Evolutionary conservation across 371 early-diverging fungal species (phyloP).

Genomic region (Lichtheimia hyalospora): DNA sequence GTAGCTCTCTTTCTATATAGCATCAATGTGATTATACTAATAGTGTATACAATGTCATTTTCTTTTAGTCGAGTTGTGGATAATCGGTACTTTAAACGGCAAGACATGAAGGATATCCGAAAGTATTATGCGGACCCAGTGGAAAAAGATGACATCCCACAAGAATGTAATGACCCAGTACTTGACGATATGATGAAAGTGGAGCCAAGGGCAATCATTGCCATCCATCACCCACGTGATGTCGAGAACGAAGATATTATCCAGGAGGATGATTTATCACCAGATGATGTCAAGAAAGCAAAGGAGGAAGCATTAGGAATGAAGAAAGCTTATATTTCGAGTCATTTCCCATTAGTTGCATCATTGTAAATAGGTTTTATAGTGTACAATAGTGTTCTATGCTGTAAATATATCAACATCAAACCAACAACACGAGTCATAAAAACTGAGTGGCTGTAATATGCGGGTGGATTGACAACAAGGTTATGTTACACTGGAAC

Average conservation of each 20-base stretch:
- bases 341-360: too few relatives aligned
- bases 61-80: slow-evolving; percentile 64
- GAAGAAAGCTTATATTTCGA: not conserved
- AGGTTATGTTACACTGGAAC: too few relatives aligned
- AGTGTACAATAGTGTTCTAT: too few relatives aligned
- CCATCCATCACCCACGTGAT: too few relatives aligned
- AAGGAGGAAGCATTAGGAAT: not conserved
- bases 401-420: too few relatives aligned
- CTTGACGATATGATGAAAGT: not conserved
- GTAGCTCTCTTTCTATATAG: slow-evolving; percentile 30
- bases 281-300: not conserved
- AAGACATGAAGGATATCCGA: slow-evolving; percentile 42
- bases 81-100: slow-evolving; percentile 48
- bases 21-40: slow-evolving; percentile 13
- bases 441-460: too few relatives aligned
- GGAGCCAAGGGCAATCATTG: too few relatives aligned
- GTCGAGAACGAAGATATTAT: not conserved
- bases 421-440: too few relatives aligned
- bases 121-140: slow-evolving; percentile 48
- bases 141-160: not conserved
- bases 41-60: slow-evolving; percentile 49
- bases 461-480: too few relatives aligned
- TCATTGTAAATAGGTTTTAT: too few relatives aligned
- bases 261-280: not conserved
- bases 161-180: not conserved